These are phyloP conservation scores for Quercus bicolor DNA, from an alignment of 306 rosid species.

Conservation along the genomic window DNA sequence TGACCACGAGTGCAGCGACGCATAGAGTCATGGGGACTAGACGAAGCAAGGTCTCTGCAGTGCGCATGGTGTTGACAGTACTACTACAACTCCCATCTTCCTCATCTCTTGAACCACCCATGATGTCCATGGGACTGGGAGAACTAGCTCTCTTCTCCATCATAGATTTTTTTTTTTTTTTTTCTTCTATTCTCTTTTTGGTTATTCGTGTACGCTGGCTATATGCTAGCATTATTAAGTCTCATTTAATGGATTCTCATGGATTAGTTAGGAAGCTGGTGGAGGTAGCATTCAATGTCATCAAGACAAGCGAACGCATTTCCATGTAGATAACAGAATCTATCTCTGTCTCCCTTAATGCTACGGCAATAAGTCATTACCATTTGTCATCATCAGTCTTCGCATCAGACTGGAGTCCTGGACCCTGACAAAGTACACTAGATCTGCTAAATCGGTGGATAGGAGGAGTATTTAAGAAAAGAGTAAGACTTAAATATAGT, in stretches of 20 bases:
- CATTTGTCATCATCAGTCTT: too few species aligned
- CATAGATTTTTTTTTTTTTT: background rate
- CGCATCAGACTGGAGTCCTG: too few species aligned
- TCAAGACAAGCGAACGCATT: slow-evolving; percentile 25
- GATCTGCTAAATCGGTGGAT: too few species aligned
- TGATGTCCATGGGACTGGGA: slow-evolving; percentile 34
- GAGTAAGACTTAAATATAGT: too few species aligned
- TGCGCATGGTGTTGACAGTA: slow-evolving; percentile 31
- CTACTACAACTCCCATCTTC: slow-evolving; percentile 11
- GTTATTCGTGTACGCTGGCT: background rate
- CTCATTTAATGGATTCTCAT: background rate
- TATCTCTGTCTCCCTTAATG: background rate
- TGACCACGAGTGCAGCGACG: slow-evolving; percentile 71
- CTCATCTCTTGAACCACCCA: slow-evolving; percentile 2
- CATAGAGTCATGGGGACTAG: slow-evolving; percentile 65
- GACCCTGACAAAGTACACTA: too few species aligned
- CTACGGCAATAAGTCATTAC: too few species aligned
- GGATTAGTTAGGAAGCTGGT: slow-evolving; percentile 11
- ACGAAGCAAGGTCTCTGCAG: slow-evolving; percentile 75
- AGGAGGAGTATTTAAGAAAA: too few species aligned
- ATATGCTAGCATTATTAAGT: background rate
- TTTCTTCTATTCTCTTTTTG: background rate
- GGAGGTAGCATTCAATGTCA: slow-evolving; percentile 25
- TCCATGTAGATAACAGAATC: background rate
- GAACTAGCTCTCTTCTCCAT: slow-evolving; percentile 19